These are phyloP conservation scores for Penicillium corylophilum DNA, from an alignment of 2,329 filamentous ascomycete species.

Conservation along the genomic window DNA sequence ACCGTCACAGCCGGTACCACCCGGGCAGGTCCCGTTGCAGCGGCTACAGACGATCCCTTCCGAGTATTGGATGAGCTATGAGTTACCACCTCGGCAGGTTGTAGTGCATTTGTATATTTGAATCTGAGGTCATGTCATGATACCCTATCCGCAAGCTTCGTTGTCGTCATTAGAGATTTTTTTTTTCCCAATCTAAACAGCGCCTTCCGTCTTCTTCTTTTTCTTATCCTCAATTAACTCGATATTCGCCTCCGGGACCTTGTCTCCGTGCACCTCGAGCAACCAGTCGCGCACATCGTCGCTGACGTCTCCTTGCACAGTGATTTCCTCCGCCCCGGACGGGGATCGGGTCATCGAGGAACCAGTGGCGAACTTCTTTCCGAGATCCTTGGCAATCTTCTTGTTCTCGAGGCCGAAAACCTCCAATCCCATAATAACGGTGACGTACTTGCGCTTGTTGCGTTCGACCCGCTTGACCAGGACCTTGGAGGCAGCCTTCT, in stretches of 20 bases:
- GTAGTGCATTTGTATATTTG: constrained; percentile 10
- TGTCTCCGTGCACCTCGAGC: constrained; percentile 75
- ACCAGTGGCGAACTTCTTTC: constrained; percentile 97
- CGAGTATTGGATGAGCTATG: constrained; percentile 33
- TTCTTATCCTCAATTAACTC: constrained; percentile 95
- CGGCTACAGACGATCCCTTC: constrained; percentile 26
- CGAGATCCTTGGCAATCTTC: constrained; percentile 93
- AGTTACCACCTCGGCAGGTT: constrained; percentile 2
- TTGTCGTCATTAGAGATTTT: constrained; percentile 14
- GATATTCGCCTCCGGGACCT: constrained; percentile 92
- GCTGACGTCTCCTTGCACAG: constrained; percentile 94
- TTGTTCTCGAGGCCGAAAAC: constrained; percentile 90
- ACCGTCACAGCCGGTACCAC: constrained; percentile 1
- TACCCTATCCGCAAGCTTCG: constrained; percentile 23
- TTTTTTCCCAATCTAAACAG: background rate
- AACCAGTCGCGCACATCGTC: constrained; percentile 92
- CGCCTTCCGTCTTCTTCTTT: constrained; percentile 63
- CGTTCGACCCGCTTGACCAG: constrained; percentile 96
- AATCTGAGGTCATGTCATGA: constrained; percentile 24
- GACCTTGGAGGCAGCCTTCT: constrained; percentile 77
- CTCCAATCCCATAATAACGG: constrained; percentile 85
- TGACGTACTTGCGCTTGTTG: constrained; percentile 97
- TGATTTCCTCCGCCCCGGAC: constrained; percentile 89
- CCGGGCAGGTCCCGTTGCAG: background rate
- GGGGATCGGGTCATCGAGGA: constrained; percentile 86